A percentile compares a stretch with the other conserved stretches of the same genome.
Conservation (phyloP, 2,329 filamentous ascomycete genomes). For the Ophiostoma populinum region DNA sequence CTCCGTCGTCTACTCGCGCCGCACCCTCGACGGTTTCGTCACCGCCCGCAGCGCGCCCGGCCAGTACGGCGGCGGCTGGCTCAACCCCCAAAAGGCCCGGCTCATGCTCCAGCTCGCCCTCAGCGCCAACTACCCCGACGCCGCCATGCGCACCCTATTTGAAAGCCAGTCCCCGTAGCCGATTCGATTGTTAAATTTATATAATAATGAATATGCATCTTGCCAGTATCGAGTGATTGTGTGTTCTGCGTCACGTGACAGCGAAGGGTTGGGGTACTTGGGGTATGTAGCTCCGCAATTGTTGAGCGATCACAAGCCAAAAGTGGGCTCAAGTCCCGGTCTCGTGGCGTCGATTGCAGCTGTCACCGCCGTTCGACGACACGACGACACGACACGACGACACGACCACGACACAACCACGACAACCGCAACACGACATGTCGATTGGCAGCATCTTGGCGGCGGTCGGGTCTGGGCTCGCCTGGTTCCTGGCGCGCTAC, state of each 20-base stretch:
- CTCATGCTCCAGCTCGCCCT: conserved; percentile 1
- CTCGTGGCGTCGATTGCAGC: not conserved
- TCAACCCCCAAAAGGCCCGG: conserved; percentile 1
- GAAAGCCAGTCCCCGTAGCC: not conserved
- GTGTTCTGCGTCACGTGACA: not conserved
- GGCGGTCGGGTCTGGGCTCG: not conserved
- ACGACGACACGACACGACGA: not conserved
- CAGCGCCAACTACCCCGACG: not conserved
- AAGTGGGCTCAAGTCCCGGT: not conserved
- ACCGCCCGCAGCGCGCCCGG: not conserved
- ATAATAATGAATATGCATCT: not conserved
- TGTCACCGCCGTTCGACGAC: not conserved
- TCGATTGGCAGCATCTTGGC: not conserved
- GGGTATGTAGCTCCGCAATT: not conserved
- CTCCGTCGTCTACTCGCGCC: not conserved
- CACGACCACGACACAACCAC: too few relatives aligned
- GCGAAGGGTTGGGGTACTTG: not conserved
- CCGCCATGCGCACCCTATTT: not conserved
- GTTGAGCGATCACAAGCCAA: conserved; percentile 3
- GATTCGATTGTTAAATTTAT: not conserved
- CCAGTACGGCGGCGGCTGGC: conserved; percentile 2
- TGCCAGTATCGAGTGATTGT: not conserved
- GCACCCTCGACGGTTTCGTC: conserved; percentile 2
- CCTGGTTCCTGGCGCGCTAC: conserved; percentile 34
- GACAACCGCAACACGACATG: too few relatives aligned